Percentiles rank a stretch among this genome's conserved stretches.
These are phyloP conservation scores for Calocera viscosa DNA, from an alignment of 768 basidiomycete genomes.

Conservation along the genomic window DNA sequence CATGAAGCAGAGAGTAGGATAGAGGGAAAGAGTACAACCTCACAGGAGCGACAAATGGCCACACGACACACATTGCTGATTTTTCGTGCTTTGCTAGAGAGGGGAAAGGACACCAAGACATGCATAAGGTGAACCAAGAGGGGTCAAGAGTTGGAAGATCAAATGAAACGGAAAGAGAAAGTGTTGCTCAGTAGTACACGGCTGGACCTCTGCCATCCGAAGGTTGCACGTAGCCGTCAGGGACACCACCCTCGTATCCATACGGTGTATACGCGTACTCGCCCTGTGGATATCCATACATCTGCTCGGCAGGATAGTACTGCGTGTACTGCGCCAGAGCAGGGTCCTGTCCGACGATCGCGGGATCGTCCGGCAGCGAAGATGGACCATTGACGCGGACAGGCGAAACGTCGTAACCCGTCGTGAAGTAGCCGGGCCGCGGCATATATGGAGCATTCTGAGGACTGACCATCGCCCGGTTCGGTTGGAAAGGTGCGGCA, in stretches of 20 bases:
- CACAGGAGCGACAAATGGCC: background rate
- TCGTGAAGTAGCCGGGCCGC: background rate
- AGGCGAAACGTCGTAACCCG: background rate
- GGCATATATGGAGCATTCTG: background rate
- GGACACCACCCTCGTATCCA: background rate
- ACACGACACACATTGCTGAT: background rate
- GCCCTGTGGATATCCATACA: background rate
- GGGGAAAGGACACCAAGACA: slow-evolving; percentile 6
- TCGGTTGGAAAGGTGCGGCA: slow-evolving; percentile 3
- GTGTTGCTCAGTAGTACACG: background rate
- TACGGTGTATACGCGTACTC: background rate
- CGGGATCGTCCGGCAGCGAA: background rate
- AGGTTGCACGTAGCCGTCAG: background rate
- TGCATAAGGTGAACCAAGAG: background rate
- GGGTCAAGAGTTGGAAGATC: background rate
- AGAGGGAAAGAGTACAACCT: background rate
- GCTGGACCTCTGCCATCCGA: background rate
- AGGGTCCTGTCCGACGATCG: background rate
- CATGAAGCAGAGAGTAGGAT: background rate
- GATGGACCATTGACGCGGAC: background rate
- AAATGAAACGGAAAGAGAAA: background rate
- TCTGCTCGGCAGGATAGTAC: background rate
- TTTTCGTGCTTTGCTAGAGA: background rate
- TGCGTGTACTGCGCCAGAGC: background rate
- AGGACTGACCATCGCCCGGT: background rate